phyloP scores from a whole-genome alignment of 148 eudicot species.

The Spergularia marina region DNA sequence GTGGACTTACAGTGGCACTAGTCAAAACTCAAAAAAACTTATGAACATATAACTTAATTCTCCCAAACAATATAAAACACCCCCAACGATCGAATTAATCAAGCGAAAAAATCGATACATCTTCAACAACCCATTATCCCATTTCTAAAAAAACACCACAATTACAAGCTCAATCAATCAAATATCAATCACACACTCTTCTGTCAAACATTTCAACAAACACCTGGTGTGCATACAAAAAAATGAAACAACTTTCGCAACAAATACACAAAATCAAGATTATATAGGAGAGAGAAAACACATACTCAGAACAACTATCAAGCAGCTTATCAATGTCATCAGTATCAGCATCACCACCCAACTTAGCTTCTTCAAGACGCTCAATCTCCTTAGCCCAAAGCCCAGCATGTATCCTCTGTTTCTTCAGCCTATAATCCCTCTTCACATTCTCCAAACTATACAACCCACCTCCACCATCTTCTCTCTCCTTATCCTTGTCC shows the following conservation, averaged over 20 bases:
- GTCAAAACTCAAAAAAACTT: too few relatives aligned
- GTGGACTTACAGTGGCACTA: too few relatives aligned
- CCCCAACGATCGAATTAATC: too few relatives aligned
- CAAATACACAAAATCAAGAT: background rate
- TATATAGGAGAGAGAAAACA: background rate
- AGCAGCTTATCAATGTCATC: slow-evolving; percentile 79
- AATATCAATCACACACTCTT: background rate
- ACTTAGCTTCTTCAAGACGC: slow-evolving; percentile 68
- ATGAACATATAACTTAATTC: too few relatives aligned
- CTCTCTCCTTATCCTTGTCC: background rate
- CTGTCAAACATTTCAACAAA: slow-evolving; percentile 23
- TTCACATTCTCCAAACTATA: slow-evolving; percentile 69
- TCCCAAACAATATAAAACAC: too few relatives aligned
- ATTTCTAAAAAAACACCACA: background rate
- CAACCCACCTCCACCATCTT: slow-evolving; percentile 21
- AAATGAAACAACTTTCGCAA: background rate
- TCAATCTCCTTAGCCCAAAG: slow-evolving; percentile 91
- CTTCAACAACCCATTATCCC: background rate
- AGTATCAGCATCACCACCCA: slow-evolving; percentile 40
- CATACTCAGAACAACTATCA: slow-evolving; percentile 85
- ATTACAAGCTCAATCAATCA: background rate
- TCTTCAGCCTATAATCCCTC: slow-evolving; percentile 82
- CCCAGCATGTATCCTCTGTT: slow-evolving; percentile 84
- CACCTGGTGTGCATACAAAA: slow-evolving; percentile 21
- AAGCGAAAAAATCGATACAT: too few relatives aligned